These are phyloP conservation scores for Usnea hakonensis DNA, from an alignment of 495 filamentous ascomycete genomes.

Conservation along the genomic window DNA sequence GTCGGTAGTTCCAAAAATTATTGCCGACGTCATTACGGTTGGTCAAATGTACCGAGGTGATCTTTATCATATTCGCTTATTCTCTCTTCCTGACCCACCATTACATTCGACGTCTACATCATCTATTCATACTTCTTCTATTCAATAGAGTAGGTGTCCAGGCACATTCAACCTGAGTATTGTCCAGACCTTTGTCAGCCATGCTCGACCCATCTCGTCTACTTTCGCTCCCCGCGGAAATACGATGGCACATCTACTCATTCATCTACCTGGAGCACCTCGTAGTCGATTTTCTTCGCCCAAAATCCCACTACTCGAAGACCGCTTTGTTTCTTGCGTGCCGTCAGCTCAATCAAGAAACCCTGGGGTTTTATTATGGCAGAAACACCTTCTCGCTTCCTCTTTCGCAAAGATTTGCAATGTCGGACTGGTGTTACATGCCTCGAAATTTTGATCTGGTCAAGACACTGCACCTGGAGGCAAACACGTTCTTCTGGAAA, in stretches of 20 bases:
- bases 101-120: no score
- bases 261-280: neutral
- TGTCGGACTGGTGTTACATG: neutral
- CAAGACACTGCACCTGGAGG: neutral
- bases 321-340: neutral
- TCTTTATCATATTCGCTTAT: neutral
- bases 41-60: neutral
- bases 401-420: neutral
- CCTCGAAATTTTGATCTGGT: neutral
- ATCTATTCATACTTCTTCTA: no score
- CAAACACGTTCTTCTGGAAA: neutral
- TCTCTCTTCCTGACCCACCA: no score
- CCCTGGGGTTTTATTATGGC: neutral
- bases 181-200: no score
- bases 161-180: neutral
- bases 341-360: constrained; percentile 1
- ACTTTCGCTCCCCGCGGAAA: neutral
- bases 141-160: no score
- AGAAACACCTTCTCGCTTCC: neutral
- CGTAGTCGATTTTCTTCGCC: neutral
- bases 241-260: constrained; percentile 5
- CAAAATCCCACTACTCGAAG: neutral
- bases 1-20: neutral
- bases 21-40: constrained; percentile 1
- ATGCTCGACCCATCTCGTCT: neutral